Evolutionary conservation across 768 basidiomycete species (phyloP).

Genomic region (Phylloporus rhodoxanthus): DNA sequence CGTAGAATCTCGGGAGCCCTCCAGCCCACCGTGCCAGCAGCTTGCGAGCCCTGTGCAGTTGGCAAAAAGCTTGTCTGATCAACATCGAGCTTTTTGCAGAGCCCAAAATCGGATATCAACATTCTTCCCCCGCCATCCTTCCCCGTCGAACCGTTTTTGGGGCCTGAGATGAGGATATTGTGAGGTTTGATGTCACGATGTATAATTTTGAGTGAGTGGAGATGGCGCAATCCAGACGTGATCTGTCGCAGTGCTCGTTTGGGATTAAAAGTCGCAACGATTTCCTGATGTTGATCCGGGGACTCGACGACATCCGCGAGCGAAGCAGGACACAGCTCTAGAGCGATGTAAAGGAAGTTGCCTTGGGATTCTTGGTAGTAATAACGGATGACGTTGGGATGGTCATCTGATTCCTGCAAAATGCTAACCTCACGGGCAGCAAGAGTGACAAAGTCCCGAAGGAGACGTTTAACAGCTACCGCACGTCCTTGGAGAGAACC

Average conservation of each 20-base stretch:
- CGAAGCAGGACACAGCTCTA: constrained; percentile 89
- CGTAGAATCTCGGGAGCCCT: constrained; percentile 93
- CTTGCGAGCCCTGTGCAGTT: constrained; percentile 82
- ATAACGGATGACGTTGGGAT: constrained; percentile 97
- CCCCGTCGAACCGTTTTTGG: constrained; percentile 46
- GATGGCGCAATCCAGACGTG: constrained; percentile 78
- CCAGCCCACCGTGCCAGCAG: constrained; percentile 94
- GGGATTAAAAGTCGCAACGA: constrained; percentile 72
- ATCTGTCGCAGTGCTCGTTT: constrained; percentile 87
- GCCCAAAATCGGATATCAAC: constrained; percentile 95
- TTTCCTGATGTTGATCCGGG: constrained; percentile 72
- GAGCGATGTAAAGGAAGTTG: constrained; percentile 95
- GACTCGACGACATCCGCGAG: constrained; percentile 82
- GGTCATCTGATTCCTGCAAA: constrained; percentile 94
- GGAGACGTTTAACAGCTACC: constrained; percentile 95
- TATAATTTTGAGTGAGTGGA: constrained; percentile 93
- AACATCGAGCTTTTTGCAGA: constrained; percentile 90
- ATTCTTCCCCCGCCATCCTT: constrained; percentile 56
- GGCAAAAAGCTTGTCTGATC: constrained; percentile 97
- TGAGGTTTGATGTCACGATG: constrained; percentile 99
- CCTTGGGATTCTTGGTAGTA: constrained; percentile 94
- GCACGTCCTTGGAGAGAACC: constrained; percentile 96
- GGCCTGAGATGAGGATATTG: constrained; percentile 84
- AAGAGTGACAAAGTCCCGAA: constrained; percentile 93
- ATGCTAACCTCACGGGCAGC: constrained; percentile 91